Conservation (phyloP, 305 asterid species). For the Fraxinus latifolia region DNA sequence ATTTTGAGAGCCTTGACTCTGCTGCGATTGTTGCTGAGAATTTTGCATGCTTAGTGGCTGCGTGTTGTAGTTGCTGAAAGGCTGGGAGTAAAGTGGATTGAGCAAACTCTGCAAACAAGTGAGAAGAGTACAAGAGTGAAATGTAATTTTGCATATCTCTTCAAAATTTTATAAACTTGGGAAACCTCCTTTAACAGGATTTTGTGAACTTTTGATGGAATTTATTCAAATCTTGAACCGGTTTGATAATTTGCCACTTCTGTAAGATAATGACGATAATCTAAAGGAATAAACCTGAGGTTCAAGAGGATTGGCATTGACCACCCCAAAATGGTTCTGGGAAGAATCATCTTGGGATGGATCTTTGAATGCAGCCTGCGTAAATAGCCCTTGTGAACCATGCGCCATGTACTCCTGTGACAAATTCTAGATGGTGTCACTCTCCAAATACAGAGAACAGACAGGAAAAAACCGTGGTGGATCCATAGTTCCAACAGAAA, state of each 20-base stretch:
- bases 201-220: not conserved
- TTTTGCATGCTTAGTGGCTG: constrained; percentile 67
- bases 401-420: constrained; percentile 87
- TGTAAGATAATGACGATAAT: not conserved
- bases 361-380: constrained; percentile 81
- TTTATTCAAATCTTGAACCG: not conserved
- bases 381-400: constrained; percentile 88
- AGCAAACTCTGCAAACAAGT: constrained; percentile 49
- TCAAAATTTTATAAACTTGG: not conserved
- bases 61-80: constrained; percentile 70
- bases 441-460: constrained; percentile 17
- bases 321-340: constrained; percentile 67
- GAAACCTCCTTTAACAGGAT: not conserved
- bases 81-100: constrained; percentile 86
- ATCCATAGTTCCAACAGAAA: not conserved
- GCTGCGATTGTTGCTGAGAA: constrained; percentile 72
- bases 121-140: not conserved
- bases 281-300: constrained; percentile 57
- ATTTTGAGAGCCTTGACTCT: constrained; percentile 67
- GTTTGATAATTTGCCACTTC: not conserved
- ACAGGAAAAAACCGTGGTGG: not conserved
- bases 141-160: not conserved
- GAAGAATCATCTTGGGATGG: constrained; percentile 87
- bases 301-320: constrained; percentile 65
- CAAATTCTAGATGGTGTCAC: constrained; percentile 7